These are phyloP conservation scores for Phytophthora pinifolia DNA, from an alignment of 352 stramenopile genomes.

Conservation along the genomic window DNA sequence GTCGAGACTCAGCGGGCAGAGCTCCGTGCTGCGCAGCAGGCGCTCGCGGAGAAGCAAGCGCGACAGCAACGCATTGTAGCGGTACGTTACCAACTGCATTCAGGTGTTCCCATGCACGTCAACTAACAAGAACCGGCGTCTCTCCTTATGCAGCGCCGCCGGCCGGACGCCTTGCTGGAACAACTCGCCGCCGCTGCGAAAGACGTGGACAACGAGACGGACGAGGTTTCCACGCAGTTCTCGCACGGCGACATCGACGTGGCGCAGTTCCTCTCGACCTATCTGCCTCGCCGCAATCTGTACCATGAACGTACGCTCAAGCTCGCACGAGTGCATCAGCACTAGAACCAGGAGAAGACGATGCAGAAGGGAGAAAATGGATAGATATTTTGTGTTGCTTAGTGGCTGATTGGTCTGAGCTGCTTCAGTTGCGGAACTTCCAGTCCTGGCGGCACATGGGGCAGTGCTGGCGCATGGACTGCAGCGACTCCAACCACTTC, in stretches of 20 bases:
- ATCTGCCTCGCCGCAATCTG: constrained; percentile 62
- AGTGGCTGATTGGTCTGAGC: neutral
- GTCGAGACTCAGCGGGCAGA: constrained; percentile 47
- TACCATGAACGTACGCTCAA: constrained; percentile 83
- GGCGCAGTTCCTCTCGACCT: constrained; percentile 61
- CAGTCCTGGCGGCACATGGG: constrained; percentile 90
- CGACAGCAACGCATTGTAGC: constrained; percentile 67
- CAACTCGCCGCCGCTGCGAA: constrained; percentile 64
- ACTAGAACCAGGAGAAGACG: constrained; percentile 31
- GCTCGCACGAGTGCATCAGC: constrained; percentile 64
- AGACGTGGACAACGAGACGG: constrained; percentile 61
- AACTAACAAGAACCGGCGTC: too few relatives aligned
- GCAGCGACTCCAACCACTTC: constrained; percentile 90
- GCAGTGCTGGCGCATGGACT: constrained; percentile 81
- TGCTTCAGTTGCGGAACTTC: constrained; percentile 71
- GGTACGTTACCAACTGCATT: constrained; percentile 32
- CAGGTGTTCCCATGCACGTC: too few relatives aligned
- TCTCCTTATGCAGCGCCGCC: constrained; percentile 46
- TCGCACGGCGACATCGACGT: constrained; percentile 74
- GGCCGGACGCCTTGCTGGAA: constrained; percentile 68
- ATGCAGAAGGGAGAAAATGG: neutral
- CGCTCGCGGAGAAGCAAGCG: constrained; percentile 66
- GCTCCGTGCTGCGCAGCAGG: constrained; percentile 54
- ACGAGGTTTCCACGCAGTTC: constrained; percentile 75
- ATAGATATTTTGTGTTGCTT: constrained; percentile 27